phyloP scores from a whole-genome alignment of 106 monocot species.

The Acorus calamus region DNA sequence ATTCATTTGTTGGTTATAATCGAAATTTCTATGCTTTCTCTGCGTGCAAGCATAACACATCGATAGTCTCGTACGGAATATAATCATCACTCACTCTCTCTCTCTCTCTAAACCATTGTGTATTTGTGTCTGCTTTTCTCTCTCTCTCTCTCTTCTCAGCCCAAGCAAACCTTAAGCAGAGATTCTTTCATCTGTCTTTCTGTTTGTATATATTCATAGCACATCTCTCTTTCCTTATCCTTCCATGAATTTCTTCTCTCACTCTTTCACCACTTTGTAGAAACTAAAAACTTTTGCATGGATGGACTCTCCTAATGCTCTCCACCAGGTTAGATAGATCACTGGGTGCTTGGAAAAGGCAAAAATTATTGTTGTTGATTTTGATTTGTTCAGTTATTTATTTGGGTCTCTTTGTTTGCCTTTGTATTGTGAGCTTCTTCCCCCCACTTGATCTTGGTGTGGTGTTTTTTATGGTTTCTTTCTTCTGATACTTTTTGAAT shows the following conservation, averaged over 20 bases:
- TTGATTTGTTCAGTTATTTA: too few species aligned
- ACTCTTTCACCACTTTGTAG: too few species aligned
- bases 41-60: conserved; percentile 19
- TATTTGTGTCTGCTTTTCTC: conserved; percentile 1
- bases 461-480: too few species aligned
- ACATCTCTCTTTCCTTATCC: too few species aligned
- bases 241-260: background rate
- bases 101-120: background rate
- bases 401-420: background rate
- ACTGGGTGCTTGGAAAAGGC: too few species aligned
- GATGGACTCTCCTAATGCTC: conserved; percentile 30
- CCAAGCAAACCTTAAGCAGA: background rate
- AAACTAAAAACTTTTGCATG: conserved; percentile 9
- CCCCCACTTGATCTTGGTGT: too few species aligned
- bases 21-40: conserved; percentile 13
- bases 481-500: too few species aligned
- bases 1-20: background rate
- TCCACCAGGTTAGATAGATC: conserved; percentile 18
- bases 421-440: too few species aligned
- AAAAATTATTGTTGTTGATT: too few species aligned
- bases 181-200: background rate
- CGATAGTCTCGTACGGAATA: conserved; percentile 14
- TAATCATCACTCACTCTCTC: conserved; percentile 2
- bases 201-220: too few species aligned
- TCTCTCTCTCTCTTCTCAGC: background rate